Percentiles rank a stretch among this genome's conserved stretches.
These are phyloP conservation scores for Magnusiomyces paraingens DNA, from an alignment of 1,139 yeast species.

Conservation along the genomic window DNA sequence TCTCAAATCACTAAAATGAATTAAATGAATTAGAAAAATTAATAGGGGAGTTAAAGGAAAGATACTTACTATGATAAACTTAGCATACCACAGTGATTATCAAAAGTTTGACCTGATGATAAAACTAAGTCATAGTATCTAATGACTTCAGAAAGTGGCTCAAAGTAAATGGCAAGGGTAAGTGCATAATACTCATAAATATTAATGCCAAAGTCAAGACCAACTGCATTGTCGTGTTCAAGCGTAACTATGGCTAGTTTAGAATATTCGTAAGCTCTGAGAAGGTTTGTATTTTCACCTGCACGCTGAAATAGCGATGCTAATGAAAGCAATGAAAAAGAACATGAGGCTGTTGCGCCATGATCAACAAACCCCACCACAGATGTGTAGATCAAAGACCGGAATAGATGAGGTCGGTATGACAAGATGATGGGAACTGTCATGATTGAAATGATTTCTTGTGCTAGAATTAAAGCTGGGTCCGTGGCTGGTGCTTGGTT, in stretches of 20 bases:
- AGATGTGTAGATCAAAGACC: conserved; percentile 29
- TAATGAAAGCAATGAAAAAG: conserved; percentile 31
- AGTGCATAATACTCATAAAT: conserved; percentile 43
- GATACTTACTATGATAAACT: conserved; percentile 25
- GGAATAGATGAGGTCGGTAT: conserved; percentile 23
- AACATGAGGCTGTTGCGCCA: conserved; percentile 33
- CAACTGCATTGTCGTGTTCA: conserved; percentile 35
- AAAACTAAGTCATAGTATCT: conserved; percentile 29
- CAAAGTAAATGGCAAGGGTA: conserved; percentile 42
- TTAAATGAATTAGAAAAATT: background rate
- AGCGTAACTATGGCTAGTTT: conserved; percentile 40
- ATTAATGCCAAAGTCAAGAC: conserved; percentile 37
- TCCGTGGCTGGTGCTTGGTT: conserved; percentile 30
- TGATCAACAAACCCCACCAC: conserved; percentile 30
- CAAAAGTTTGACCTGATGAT: conserved; percentile 28
- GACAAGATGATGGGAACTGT: conserved; percentile 31
- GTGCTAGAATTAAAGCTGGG: conserved; percentile 34
- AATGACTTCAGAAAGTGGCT: conserved; percentile 39
- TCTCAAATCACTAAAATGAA: conserved; percentile 23
- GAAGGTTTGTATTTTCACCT: conserved; percentile 34
- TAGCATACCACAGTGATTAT: conserved; percentile 27
- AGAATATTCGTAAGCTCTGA: conserved; percentile 38
- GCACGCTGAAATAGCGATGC: conserved; percentile 32
- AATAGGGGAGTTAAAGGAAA: background rate
- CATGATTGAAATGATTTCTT: conserved; percentile 42